These are phyloP conservation scores for Colletotrichum salicis DNA, from an alignment of 2,329 filamentous ascomycete genomes.

Conservation along the genomic window DNA sequence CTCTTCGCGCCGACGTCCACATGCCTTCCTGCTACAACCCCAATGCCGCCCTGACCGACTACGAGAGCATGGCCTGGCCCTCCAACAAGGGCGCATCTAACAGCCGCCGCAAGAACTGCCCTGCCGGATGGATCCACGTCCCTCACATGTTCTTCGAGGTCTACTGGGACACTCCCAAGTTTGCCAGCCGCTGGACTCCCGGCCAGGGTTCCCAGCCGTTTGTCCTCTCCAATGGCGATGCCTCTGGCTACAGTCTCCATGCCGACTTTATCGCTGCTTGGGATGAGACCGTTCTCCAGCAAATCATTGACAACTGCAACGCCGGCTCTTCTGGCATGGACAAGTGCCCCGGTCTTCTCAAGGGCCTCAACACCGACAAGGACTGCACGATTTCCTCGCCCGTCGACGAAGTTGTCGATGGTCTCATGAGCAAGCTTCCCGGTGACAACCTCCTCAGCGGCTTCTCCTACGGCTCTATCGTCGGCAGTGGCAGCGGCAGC, in stretches of 20 bases:
- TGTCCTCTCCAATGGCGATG: constrained; percentile 75
- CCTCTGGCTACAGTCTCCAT: constrained; percentile 76
- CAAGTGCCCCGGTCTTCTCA: constrained; percentile 67
- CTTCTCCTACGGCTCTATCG: constrained; percentile 51
- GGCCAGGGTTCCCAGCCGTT: constrained; percentile 70
- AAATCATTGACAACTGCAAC: constrained; percentile 75
- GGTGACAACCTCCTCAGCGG: constrained; percentile 66
- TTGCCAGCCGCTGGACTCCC: constrained; percentile 63
- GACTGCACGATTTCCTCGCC: constrained; percentile 62
- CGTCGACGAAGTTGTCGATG: constrained; percentile 57
- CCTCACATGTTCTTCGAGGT: constrained; percentile 69
- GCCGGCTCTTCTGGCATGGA: constrained; percentile 70
- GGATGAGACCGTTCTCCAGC: constrained; percentile 72
- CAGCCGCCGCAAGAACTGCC: constrained; percentile 65
- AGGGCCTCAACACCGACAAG: constrained; percentile 60
- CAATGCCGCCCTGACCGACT: constrained; percentile 65
- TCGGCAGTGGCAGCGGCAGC: constrained; percentile 4
- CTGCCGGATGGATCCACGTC: constrained; percentile 62
- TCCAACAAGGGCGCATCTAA: constrained; percentile 49
- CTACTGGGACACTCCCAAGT: constrained; percentile 69
- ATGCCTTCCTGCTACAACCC: constrained; percentile 82
- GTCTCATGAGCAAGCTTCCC: constrained; percentile 60
- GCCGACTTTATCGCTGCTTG: constrained; percentile 80
- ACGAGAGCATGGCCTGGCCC: constrained; percentile 75
- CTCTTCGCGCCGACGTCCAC: constrained; percentile 73